Conservation (phyloP, 495 filamentous ascomycete genomes). For the Aspergillus diversus region DNA sequence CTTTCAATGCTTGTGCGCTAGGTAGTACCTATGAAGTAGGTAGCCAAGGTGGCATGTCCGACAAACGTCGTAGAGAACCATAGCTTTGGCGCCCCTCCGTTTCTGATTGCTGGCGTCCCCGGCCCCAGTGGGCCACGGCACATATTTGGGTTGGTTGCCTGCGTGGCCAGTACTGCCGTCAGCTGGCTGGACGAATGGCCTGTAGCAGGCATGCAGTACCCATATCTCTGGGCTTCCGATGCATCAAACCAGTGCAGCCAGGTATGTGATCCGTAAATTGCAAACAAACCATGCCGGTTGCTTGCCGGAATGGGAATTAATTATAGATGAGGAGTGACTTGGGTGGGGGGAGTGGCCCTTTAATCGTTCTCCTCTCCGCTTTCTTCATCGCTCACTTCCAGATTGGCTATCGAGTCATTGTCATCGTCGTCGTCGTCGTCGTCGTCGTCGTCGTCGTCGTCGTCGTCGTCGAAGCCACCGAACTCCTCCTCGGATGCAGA, state of each 20-base stretch:
- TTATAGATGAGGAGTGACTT: not conserved
- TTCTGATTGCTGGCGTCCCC: constrained; percentile 13
- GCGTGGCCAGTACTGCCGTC: constrained; percentile 11
- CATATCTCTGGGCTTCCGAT: not conserved
- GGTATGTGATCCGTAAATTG: not conserved
- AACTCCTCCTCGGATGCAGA: constrained; percentile 41
- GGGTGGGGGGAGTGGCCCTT: constrained; percentile 10
- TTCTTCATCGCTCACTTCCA: constrained; percentile 49
- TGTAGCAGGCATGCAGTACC: not conserved
- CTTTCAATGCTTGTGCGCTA: no score
- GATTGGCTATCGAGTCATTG: constrained; percentile 47
- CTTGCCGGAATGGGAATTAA: constrained; percentile 7
- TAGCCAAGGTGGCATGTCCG: no score
- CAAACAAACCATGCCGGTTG: constrained; percentile 5
- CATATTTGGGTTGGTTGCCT: constrained; percentile 1
- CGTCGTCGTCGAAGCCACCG: constrained; percentile 41
- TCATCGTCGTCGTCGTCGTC: constrained; percentile 36
- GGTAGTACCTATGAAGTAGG: no score
- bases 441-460: constrained; percentile 35
- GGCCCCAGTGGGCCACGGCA: constrained; percentile 12
- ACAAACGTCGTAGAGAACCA: no score
- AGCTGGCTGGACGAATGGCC: not conserved
- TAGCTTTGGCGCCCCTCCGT: no score
- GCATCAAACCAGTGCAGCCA: not conserved
- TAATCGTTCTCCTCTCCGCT: constrained; percentile 48